phyloP scores from a whole-genome alignment of 75 land plant genomes.

The Selaginella moellendorffii region DNA sequence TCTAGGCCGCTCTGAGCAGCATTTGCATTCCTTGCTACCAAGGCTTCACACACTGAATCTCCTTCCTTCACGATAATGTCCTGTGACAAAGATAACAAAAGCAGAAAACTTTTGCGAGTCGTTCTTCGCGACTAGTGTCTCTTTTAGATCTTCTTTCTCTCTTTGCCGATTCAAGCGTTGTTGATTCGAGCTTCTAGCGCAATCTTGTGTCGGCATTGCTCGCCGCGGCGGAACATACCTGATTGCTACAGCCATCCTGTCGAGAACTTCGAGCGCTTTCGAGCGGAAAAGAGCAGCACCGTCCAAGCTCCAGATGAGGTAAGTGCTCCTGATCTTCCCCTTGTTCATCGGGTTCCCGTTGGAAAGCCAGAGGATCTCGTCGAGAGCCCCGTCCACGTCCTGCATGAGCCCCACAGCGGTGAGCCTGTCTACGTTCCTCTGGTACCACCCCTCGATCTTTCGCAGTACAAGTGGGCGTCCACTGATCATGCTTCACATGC shows the following conservation, averaged over 20 bases:
- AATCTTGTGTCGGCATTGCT: too few species aligned
- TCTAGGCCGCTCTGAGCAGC: conserved; percentile 28
- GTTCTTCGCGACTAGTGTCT: too few species aligned
- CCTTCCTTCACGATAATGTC: conserved; percentile 37
- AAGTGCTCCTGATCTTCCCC: conserved; percentile 24
- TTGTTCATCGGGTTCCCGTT: conserved; percentile 29
- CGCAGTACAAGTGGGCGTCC: too few species aligned
- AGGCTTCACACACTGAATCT: conserved; percentile 34
- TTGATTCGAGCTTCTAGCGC: too few species aligned
- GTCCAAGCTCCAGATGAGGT: conserved; percentile 26
- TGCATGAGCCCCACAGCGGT: too few species aligned
- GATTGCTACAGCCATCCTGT: conserved; percentile 37
- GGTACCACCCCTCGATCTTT: too few species aligned
- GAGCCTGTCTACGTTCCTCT: too few species aligned
- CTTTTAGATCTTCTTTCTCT: too few species aligned
- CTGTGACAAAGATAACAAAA: too few species aligned
- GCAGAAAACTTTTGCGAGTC: too few species aligned
- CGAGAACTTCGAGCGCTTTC: conserved; percentile 29
- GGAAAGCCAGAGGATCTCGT: conserved; percentile 27
- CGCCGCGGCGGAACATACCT: conserved; percentile 34
- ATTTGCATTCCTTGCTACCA: conserved; percentile 26
- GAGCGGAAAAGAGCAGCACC: conserved; percentile 25
- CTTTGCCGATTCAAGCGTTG: background rate
- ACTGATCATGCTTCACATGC: too few species aligned
- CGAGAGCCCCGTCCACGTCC: conserved; percentile 19